phyloP scores from a whole-genome alignment of 2,329 filamentous ascomycete species.

The Verticillium dahliae region DNA sequence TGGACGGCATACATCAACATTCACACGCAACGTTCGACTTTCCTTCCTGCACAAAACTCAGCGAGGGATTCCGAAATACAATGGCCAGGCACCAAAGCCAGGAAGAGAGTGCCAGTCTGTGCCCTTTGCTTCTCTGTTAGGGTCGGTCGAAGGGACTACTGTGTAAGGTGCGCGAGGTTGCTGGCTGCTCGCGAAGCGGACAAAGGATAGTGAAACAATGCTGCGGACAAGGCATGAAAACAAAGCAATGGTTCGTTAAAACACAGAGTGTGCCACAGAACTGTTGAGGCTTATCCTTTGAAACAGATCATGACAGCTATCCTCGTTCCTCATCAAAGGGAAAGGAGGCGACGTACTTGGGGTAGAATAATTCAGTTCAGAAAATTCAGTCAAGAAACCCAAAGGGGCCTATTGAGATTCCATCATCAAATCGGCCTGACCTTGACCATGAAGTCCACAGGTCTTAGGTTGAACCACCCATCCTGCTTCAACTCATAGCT shows the following conservation, averaged over 20 bases:
- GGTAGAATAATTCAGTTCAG: too few species aligned
- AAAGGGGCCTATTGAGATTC: neutral
- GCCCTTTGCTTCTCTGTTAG: neutral
- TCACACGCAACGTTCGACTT: neutral
- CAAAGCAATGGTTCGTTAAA: too few species aligned
- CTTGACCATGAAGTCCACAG: conserved; percentile 36
- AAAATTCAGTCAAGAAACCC: too few species aligned
- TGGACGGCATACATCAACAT: neutral
- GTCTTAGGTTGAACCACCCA: conserved; percentile 47
- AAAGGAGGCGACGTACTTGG: too few species aligned
- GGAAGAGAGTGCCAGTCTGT: neutral
- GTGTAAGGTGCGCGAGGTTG: neutral
- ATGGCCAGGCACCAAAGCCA: neutral
- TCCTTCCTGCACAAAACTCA: neutral
- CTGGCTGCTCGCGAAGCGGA: too few species aligned
- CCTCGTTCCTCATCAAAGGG: too few species aligned
- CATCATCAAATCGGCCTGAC: conserved; percentile 24
- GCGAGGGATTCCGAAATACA: neutral
- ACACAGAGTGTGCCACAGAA: too few species aligned
- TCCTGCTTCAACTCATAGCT: conserved; percentile 36
- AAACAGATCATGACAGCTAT: too few species aligned
- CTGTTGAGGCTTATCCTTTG: too few species aligned
- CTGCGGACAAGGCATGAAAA: too few species aligned
- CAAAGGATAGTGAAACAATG: too few species aligned
- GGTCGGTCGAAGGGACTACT: neutral